Percentiles rank a stretch among this genome's conserved stretches.
phyloP scores from a whole-genome alignment of 2,329 filamentous ascomycete genomes.

The Leptographium lundbergii region DNA sequence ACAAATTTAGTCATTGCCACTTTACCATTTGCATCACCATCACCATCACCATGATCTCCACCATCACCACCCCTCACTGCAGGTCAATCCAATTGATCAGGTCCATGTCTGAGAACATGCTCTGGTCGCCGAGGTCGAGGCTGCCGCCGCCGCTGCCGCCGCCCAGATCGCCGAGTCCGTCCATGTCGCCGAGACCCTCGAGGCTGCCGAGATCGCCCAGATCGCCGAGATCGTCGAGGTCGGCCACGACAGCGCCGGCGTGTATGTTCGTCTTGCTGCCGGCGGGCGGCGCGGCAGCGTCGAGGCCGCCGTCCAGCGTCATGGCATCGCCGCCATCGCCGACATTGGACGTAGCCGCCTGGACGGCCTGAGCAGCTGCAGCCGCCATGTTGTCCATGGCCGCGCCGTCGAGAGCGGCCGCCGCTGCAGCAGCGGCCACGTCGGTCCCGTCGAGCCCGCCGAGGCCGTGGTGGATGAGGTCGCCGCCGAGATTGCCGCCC shows the following conservation, averaged over 20 bases:
- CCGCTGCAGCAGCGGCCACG: slow-evolving; percentile 1
- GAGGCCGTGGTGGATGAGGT: not conserved
- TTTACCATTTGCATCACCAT: too few species aligned
- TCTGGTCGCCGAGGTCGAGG: slow-evolving; percentile 11
- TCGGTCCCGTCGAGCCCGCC: slow-evolving; percentile 3
- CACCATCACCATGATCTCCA: too few species aligned
- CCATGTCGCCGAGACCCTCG: slow-evolving; percentile 5
- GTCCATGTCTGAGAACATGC: slow-evolving; percentile 14
- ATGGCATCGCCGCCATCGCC: slow-evolving; percentile 3
- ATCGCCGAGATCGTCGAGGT: not conserved
- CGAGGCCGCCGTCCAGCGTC: slow-evolving; percentile 2
- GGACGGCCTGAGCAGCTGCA: not conserved
- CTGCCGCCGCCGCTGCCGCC: slow-evolving; percentile 2
- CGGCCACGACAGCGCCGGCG: not conserved
- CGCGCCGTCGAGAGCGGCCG: slow-evolving; percentile 3
- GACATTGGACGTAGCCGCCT: not conserved
- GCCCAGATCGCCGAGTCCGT: slow-evolving; percentile 9
- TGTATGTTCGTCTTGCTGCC: too few species aligned
- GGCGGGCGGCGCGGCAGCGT: not conserved
- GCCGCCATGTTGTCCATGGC: slow-evolving; percentile 8
- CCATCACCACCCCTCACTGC: not conserved
- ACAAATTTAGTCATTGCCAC: too few species aligned
- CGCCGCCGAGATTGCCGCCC: not conserved
- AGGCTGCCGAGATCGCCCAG: slow-evolving; percentile 4
- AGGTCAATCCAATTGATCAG: slow-evolving; percentile 14